Base-by-base conservation (phyloP, 78 protist genomes). In the Bigelowiella natans region DNA sequence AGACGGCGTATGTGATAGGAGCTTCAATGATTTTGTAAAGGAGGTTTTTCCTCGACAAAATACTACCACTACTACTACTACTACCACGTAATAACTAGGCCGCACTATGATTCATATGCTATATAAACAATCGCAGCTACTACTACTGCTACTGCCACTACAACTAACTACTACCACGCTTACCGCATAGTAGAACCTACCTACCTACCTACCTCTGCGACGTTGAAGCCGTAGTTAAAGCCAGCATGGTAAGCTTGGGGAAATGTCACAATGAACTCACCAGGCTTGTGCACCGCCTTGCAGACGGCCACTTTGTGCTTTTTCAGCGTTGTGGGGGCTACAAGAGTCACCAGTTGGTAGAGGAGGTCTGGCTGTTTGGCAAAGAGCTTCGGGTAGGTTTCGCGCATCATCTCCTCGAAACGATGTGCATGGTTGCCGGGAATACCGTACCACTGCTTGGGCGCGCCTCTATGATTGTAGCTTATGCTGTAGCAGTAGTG, bases 371-470 rank as follows among this genome's bases (percentile, higher is more conserved):
- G 87, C 11, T 85, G 87, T 11, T 11, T 85, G 38, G 7, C 87
- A 11, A 85, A 85, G 38, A 85, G 38, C 7, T 85, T 18, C 87
- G 87, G 87, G 11, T 37, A 85, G 11, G 36, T 37, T 18, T 85
- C 51, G 7, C 38, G 36, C 87, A 85, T 34, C 87, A 37, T 37
- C 38, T 85, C 38, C 38, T 85, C 87, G 11, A 85, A 85, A 29
- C 18, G 7, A 18, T 11, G 51, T 18, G 87, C 87, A 37, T 11
- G 11, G 7, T 37, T 34, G 7, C 87, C 87, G 37, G 87, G 87
- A 34, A 85, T 37, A 18, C 87, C 87, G 87, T 85, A 85, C 87
- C 87, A 85, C 38, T 85, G 87, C 38, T 85, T 85, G 38, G 38
- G 51, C 30, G 87, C 87, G 87, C 87, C 87, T 18, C 30, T 37